phyloP scores from a whole-genome alignment of 305 asterid genomes.

The Fraxinus baroniana region DNA sequence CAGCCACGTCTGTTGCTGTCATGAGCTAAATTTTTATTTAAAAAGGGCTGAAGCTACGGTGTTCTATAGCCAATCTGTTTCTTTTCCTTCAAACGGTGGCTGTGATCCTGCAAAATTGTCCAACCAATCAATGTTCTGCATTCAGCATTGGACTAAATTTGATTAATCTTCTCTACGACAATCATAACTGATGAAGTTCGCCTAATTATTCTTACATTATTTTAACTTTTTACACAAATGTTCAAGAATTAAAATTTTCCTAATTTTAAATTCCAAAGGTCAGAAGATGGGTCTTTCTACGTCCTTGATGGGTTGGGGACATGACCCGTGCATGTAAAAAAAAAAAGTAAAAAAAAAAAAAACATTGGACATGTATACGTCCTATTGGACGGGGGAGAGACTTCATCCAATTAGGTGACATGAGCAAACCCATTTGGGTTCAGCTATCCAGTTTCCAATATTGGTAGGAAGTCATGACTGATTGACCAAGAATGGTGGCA shows the following conservation, averaged over 20 bases:
- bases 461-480: background rate
- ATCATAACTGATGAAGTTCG: background rate
- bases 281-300: background rate
- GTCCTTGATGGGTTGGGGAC: background rate
- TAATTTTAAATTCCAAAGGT: background rate
- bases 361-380: background rate
- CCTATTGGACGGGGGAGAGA: background rate
- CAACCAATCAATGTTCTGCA: background rate
- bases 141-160: background rate
- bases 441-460: background rate
- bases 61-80: background rate
- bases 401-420: background rate
- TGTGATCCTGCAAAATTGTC: background rate
- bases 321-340: background rate
- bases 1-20: conserved; percentile 14
- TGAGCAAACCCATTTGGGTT: background rate
- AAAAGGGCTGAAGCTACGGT: background rate
- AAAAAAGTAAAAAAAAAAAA: background rate
- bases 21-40: conserved; percentile 8
- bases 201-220: background rate
- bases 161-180: background rate
- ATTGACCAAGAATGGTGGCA: background rate
- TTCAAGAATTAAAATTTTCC: background rate
- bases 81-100: background rate
- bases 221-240: background rate